These are phyloP conservation scores for Somion occarium DNA, from an alignment of 1,284 basidiomycete genomes.

Conservation along the genomic window DNA sequence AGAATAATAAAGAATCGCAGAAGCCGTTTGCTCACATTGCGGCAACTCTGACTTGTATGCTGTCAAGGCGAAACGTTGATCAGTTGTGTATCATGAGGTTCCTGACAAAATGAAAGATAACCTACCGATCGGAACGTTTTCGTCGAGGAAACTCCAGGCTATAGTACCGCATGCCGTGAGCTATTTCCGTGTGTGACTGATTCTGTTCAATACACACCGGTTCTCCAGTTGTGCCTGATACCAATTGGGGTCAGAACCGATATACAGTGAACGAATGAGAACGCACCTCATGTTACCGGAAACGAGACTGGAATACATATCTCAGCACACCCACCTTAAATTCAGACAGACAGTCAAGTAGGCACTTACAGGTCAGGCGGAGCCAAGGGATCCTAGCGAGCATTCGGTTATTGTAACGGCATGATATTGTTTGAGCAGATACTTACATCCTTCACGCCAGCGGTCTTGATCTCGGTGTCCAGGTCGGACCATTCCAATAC, in stretches of 20 bases:
- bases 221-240: constrained; percentile 49
- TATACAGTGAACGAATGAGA: background rate
- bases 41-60: constrained; percentile 31
- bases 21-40: constrained; percentile 22
- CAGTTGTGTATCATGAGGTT: background rate
- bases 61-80: constrained; percentile 4
- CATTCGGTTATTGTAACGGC: background rate
- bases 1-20: background rate
- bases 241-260: background rate
- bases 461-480: constrained; percentile 61
- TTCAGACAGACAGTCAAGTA: background rate
- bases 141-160: constrained; percentile 24
- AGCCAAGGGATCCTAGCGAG: constrained; percentile 48
- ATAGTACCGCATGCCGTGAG: background rate
- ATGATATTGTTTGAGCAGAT: background rate
- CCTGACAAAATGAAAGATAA: background rate
- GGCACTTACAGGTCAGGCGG: constrained; percentile 52
- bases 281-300: constrained; percentile 43
- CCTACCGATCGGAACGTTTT: constrained; percentile 19
- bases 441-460: constrained; percentile 50
- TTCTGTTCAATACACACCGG: constrained; percentile 22
- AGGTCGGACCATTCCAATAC: constrained; percentile 61
- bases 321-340: background rate
- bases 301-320: constrained; percentile 38
- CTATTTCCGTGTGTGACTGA: background rate